A percentile compares a stretch with the other conserved stretches of the same genome.
phyloP scores from a whole-genome alignment of 1,284 basidiomycete species.

The Microbotryum intermedium region DNA sequence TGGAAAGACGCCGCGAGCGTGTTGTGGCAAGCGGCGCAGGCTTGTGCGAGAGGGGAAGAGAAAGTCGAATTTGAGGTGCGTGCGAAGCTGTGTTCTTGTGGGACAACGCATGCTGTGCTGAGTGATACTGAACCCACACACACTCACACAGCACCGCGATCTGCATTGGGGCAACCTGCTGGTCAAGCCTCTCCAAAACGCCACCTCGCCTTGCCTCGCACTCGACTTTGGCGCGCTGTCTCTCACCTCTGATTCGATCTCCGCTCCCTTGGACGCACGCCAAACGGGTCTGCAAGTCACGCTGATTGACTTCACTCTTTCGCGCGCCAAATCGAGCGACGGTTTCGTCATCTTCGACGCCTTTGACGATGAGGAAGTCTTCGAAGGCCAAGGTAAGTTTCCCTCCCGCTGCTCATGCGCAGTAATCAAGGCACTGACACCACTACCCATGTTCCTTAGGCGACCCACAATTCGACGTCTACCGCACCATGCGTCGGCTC shows the following conservation, averaged over 20 bases:
- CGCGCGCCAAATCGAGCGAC: slow-evolving; percentile 45
- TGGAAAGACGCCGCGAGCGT: slow-evolving; percentile 81
- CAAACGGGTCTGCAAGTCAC: slow-evolving; percentile 51
- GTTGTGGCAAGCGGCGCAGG: slow-evolving; percentile 79
- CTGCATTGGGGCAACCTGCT: slow-evolving; percentile 97
- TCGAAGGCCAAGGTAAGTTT: slow-evolving; percentile 34
- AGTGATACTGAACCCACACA: too few relatives aligned
- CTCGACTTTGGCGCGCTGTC: neutral
- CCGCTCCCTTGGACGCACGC: slow-evolving; percentile 40
- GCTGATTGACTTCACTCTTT: slow-evolving; percentile 88
- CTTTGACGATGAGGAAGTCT: slow-evolving; percentile 39
- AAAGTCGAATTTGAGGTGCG: slow-evolving; percentile 75
- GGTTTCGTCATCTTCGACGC: slow-evolving; percentile 30
- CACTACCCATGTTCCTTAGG: slow-evolving; percentile 44
- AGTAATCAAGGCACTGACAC: slow-evolving; percentile 43
- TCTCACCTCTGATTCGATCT: slow-evolving; percentile 47
- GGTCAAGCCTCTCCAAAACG: slow-evolving; percentile 49
- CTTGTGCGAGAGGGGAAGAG: slow-evolving; percentile 68
- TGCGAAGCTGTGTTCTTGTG: neutral
- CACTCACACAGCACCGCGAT: slow-evolving; percentile 69
- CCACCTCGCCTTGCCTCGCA: slow-evolving; percentile 21
- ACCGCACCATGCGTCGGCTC: slow-evolving; percentile 69
- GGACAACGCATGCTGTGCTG: neutral
- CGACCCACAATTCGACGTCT: slow-evolving; percentile 90
- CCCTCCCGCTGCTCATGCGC: slow-evolving; percentile 50